Evolutionary conservation across 2,329 filamentous ascomycete species (phyloP).

Genomic region (Sporothrix pallida): DNA sequence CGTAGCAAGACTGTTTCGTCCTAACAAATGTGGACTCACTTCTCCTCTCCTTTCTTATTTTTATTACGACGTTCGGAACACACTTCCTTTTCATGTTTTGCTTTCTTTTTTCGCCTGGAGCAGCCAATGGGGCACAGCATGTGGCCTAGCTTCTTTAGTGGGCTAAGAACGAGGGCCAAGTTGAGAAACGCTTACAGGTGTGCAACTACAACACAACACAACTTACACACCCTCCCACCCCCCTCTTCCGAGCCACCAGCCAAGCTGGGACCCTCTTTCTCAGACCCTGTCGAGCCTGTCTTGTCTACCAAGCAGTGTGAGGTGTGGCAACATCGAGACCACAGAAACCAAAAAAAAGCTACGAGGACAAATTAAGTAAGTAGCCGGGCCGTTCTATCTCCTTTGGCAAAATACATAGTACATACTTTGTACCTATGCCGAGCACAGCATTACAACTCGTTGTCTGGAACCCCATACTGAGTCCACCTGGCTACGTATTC

Average conservation of each 20-base stretch:
- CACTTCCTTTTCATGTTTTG: neutral
- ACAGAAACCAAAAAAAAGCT: neutral
- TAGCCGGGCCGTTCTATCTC: slow-evolving; percentile 26
- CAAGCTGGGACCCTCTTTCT: neutral
- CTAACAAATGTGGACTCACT: slow-evolving; percentile 3
- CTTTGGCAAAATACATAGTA: neutral
- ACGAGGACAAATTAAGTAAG: slow-evolving; percentile 26
- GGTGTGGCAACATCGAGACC: slow-evolving; percentile 25
- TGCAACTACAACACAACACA: neutral
- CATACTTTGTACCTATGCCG: neutral
- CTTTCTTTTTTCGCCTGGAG: slow-evolving; percentile 21
- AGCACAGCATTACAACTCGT: neutral
- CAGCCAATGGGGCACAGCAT: slow-evolving; percentile 20
- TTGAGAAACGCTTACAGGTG: slow-evolving; percentile 21
- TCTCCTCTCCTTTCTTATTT: neutral
- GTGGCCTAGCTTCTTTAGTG: slow-evolving; percentile 25
- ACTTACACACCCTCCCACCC: slow-evolving; percentile 8
- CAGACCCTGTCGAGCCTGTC: neutral
- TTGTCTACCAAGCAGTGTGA: neutral
- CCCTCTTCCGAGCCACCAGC: neutral
- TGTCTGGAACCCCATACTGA: slow-evolving; percentile 1
- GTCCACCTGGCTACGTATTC: slow-evolving; percentile 16
- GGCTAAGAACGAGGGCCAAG: slow-evolving; percentile 7
- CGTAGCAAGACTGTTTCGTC: slow-evolving; percentile 8
- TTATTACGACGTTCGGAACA: slow-evolving; percentile 2